Conservation (phyloP, 225 moss, liverwort and hornwort genomes). For the Polytrichum commune region DNA sequence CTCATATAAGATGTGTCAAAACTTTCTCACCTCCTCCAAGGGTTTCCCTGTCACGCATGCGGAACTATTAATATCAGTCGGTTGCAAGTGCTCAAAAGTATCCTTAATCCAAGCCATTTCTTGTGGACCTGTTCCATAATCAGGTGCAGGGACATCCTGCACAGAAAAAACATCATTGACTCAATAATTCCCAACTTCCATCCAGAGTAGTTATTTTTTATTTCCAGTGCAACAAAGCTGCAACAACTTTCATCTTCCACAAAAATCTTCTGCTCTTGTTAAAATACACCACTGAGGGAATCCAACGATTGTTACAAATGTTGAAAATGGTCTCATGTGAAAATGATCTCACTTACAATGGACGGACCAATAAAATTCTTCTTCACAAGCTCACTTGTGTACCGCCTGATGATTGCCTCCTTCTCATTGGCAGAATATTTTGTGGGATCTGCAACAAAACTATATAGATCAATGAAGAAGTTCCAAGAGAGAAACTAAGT, state of each 20-base stretch:
- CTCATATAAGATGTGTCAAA: neutral
- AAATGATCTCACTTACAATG: conserved; percentile 36
- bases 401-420: conserved; percentile 83
- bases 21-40: conserved; percentile 54
- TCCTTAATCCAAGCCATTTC: conserved; percentile 98
- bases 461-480: too few relatives aligned
- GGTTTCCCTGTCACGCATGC: conserved; percentile 89
- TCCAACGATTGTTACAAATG: neutral
- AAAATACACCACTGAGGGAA: too few relatives aligned
- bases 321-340: neutral
- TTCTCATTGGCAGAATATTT: conserved; percentile 77
- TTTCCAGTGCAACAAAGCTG: too few relatives aligned
- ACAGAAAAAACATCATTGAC: neutral
- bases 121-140: conserved; percentile 89
- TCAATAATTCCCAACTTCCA: too few relatives aligned
- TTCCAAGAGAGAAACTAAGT: too few relatives aligned
- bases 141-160: conserved; percentile 90
- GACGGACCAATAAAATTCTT: conserved; percentile 91
- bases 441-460: conserved; percentile 55
- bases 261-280: too few relatives aligned
- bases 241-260: too few relatives aligned
- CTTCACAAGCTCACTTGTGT: conserved; percentile 87
- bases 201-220: too few relatives aligned
- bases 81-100: conserved; percentile 75
- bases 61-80: conserved; percentile 78